A percentile compares a stretch with the other conserved stretches of the same genome.
Evolutionary conservation across 1,284 basidiomycete genomes (phyloP).

Genomic region (Cutaneotrichosporon curvatum): DNA sequence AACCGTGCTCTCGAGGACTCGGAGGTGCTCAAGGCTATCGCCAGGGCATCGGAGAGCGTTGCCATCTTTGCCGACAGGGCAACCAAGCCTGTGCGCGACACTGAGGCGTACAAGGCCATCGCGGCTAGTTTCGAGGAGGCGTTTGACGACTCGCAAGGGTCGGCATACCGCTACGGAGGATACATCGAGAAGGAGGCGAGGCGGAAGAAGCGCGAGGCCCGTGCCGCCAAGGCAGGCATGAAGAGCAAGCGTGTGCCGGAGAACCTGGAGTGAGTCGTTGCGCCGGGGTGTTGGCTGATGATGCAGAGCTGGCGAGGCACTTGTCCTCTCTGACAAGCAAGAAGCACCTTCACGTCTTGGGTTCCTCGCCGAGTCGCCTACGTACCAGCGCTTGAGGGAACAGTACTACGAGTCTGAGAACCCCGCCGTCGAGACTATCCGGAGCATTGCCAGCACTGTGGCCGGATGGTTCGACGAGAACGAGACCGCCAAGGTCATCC

Average conservation of each 20-base stretch:
- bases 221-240: slow-evolving; percentile 75
- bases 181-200: slow-evolving; percentile 88
- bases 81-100: slow-evolving; percentile 90
- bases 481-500: slow-evolving; percentile 88
- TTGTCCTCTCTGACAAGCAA: slow-evolving; percentile 56
- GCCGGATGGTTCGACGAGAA: slow-evolving; percentile 91
- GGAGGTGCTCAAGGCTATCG: slow-evolving; percentile 70
- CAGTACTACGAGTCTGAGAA: slow-evolving; percentile 91
- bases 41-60: slow-evolving; percentile 68
- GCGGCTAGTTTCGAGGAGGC: slow-evolving; percentile 85
- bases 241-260: slow-evolving; percentile 54
- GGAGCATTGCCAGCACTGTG: slow-evolving; percentile 76
- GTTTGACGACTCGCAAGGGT: slow-evolving; percentile 68
- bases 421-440: slow-evolving; percentile 71
- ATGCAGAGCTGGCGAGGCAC: slow-evolving; percentile 70
- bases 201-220: slow-evolving; percentile 62
- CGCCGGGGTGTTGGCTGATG: background rate
- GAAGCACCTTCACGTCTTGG: slow-evolving; percentile 44
- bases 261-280: slow-evolving; percentile 64
- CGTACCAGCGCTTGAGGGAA: slow-evolving; percentile 53
- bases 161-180: slow-evolving; percentile 72
- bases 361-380: slow-evolving; percentile 55
- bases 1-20: slow-evolving; percentile 87
- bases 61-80: slow-evolving; percentile 66
- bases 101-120: slow-evolving; percentile 86